A percentile compares a stretch with the other conserved stretches of the same genome.
Evolutionary conservation across 83 land plant genomes (phyloP).

Genomic region (Picea mariana): DNA sequence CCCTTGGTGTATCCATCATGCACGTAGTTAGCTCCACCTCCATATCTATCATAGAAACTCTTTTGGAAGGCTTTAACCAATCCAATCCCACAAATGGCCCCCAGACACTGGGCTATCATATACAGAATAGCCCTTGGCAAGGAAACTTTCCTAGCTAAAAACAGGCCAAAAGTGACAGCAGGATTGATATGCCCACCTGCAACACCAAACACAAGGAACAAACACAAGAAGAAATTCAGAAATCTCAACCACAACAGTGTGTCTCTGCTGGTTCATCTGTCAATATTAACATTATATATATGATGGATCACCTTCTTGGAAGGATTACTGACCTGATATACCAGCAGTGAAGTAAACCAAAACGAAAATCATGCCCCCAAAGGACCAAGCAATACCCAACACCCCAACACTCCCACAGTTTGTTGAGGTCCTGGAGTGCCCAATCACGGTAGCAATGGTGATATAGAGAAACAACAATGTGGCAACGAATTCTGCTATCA

Average conservation of each 20-base stretch:
- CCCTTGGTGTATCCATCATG: slow-evolving; percentile 41
- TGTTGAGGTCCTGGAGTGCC: slow-evolving; percentile 20
- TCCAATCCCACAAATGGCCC: slow-evolving; percentile 60
- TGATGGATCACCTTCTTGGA: no score
- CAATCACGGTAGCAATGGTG: slow-evolving; percentile 53
- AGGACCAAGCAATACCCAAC: slow-evolving; percentile 63
- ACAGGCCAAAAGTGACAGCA: slow-evolving; percentile 64
- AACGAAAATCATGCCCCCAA: slow-evolving; percentile 65
- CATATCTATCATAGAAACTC: slow-evolving; percentile 28
- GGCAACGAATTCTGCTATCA: slow-evolving; percentile 62
- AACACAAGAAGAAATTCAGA: no score
- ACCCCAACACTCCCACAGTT: slow-evolving; percentile 49
- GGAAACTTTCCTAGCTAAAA: slow-evolving; percentile 63
- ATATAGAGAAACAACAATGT: slow-evolving; percentile 60
- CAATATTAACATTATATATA: no score
- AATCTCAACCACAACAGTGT: no score
- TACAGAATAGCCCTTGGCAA: slow-evolving; percentile 48
- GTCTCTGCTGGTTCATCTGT: no score
- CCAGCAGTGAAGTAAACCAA: slow-evolving; percentile 73
- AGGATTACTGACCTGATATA: slow-evolving; percentile 37
- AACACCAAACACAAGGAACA: not conserved
- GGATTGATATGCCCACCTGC: slow-evolving; percentile 74
- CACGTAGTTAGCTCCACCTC: slow-evolving; percentile 55
- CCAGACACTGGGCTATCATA: slow-evolving; percentile 64
- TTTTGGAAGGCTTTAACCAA: slow-evolving; percentile 54